Percentiles rank a stretch among this genome's conserved stretches.
Conservation (phyloP, 2,329 filamentous ascomycete species). For the Fusarium nisikadoi region DNA sequence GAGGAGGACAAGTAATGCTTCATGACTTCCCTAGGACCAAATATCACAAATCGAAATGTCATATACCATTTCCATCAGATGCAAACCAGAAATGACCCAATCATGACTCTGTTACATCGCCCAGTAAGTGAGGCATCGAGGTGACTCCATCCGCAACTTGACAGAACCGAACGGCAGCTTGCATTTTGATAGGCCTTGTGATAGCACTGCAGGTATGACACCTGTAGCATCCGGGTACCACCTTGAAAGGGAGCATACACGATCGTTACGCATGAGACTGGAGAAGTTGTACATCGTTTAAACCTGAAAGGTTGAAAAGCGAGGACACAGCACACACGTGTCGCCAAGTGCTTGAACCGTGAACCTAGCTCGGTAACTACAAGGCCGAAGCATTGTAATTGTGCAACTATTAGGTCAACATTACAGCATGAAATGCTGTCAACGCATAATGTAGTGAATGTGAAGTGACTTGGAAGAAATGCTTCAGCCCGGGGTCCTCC, state of each 20-base stretch:
- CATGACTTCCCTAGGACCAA: neutral
- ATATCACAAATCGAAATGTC: neutral
- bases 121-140: constrained; percentile 6
- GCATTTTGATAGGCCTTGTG: constrained; percentile 21
- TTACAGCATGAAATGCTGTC: neutral
- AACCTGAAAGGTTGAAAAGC: constrained; percentile 12
- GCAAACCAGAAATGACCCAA: neutral
- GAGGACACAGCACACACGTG: constrained; percentile 35
- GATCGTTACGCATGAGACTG: constrained; percentile 22
- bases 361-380: constrained; percentile 12
- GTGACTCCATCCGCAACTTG: constrained; percentile 11
- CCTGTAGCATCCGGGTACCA: neutral
- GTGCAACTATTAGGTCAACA: neutral
- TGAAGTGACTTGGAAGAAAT: neutral
- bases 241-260: neutral
- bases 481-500: neutral
- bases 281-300: neutral
- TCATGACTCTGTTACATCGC: neutral
- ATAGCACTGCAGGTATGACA: constrained; percentile 28
- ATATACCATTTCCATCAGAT: too few relatives aligned
- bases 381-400: neutral
- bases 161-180: constrained; percentile 18
- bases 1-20: constrained; percentile 12
- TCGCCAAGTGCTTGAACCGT: constrained; percentile 31
- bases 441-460: neutral